phyloP scores from a whole-genome alignment of 768 basidiomycete species.

The Russula sp. region DNA sequence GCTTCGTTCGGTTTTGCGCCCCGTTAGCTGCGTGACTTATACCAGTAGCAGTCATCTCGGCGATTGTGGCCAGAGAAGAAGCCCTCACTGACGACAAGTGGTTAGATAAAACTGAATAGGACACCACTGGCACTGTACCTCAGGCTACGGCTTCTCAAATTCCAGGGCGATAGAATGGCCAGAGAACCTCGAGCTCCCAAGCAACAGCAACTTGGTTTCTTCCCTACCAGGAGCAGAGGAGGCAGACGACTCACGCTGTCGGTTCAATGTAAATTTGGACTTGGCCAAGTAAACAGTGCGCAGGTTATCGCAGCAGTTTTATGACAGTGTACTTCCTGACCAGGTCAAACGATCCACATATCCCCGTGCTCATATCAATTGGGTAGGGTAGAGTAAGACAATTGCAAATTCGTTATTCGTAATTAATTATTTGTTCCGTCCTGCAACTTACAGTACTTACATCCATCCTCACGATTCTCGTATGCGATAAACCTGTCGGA shows the following conservation, averaged over 20 bases:
- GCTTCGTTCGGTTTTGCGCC: background rate
- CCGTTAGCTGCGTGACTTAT: background rate
- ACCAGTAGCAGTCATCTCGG: background rate
- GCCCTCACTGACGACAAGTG: no score
- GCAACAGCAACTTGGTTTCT: background rate
- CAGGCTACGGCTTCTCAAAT: background rate
- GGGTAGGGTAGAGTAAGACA: background rate
- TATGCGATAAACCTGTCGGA: constrained; percentile 27
- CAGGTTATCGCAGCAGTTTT: background rate
- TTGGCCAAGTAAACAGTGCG: background rate
- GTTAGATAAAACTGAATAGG: no score
- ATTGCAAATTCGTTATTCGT: background rate
- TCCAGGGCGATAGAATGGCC: background rate
- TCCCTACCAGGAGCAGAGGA: background rate
- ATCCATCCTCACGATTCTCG: constrained; percentile 23
- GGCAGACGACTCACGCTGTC: background rate
- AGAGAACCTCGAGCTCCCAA: background rate
- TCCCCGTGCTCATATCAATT: background rate
- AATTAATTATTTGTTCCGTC: background rate
- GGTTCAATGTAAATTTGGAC: background rate
- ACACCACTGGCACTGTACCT: background rate
- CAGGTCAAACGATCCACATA: background rate
- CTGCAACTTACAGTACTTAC: background rate
- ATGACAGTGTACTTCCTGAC: background rate
- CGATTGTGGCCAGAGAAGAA: background rate